A percentile compares a stretch with the other conserved stretches of the same genome.
phyloP scores from a whole-genome alignment of 495 filamentous ascomycete genomes.

The Neurospora africana region DNA sequence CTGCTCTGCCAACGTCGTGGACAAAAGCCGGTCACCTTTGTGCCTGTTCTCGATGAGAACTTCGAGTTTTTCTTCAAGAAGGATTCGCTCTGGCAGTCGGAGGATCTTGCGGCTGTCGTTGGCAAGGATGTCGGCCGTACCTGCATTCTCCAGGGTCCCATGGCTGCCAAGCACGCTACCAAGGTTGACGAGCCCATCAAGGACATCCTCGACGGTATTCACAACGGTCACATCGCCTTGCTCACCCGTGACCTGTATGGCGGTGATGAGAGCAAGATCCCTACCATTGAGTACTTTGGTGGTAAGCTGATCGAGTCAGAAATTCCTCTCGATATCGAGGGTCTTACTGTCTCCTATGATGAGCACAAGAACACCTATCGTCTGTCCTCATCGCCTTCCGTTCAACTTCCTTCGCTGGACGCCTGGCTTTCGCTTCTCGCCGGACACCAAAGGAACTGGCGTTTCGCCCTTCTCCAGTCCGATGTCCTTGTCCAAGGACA shows the following conservation, averaged over 20 bases:
- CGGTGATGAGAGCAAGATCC: conserved; percentile 61
- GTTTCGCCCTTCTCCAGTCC: conserved; percentile 93
- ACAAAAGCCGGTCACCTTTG: conserved; percentile 95
- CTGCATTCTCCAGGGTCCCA: conserved; percentile 92
- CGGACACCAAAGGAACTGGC: conserved; percentile 77
- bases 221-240: conserved; percentile 70
- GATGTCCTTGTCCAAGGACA: conserved; percentile 92
- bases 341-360: conserved; percentile 67
- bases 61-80: conserved; percentile 99
- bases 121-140: conserved; percentile 89
- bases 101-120: conserved; percentile 91
- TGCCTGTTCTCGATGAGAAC: conserved; percentile 83
- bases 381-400: conserved; percentile 57
- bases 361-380: conserved; percentile 68
- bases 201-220: conserved; percentile 83
- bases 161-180: conserved; percentile 83
- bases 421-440: conserved; percentile 83
- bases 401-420: conserved; percentile 62
- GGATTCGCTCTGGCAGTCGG: conserved; percentile 98
- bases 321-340: conserved; percentile 58
- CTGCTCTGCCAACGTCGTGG: conserved; percentile 83
- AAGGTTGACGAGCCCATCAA: conserved; percentile 84
- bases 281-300: conserved; percentile 89
- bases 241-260: conserved; percentile 73
- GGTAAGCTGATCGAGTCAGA: conserved; percentile 60